Conservation (phyloP, 805 yeast species). For the Lipomyces yamanashiensis region DNA sequence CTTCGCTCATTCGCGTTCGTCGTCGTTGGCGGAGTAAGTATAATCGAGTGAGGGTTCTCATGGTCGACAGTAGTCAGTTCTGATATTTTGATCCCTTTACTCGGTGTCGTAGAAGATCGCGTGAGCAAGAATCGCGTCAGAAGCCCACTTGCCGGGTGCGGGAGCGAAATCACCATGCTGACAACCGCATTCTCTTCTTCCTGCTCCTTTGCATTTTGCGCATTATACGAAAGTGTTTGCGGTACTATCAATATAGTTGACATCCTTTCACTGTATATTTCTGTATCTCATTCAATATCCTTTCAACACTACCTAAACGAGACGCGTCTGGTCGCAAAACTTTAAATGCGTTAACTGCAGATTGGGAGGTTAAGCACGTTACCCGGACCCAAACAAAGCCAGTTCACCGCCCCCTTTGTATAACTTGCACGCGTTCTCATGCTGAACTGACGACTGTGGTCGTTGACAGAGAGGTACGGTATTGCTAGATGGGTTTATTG, state of each 20-base stretch:
- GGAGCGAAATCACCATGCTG: constrained; percentile 21
- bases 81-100: constrained; percentile 10
- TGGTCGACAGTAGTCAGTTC: constrained; percentile 9
- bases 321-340: not conserved
- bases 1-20: too few relatives aligned
- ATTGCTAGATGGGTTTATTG: not conserved
- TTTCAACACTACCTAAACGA: not conserved
- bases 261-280: constrained; percentile 8
- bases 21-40: constrained; percentile 1
- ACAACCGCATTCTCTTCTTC: not conserved
- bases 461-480: not conserved
- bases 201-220: not conserved
- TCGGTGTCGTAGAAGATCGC: not conserved
- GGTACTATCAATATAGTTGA: constrained; percentile 13
- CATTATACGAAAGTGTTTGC: too few relatives aligned
- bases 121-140: constrained; percentile 22
- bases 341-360: not conserved
- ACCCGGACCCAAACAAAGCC: not conserved
- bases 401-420: not conserved
- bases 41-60: constrained; percentile 18
- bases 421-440: not conserved
- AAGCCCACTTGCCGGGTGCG: constrained; percentile 29
- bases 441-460: not conserved
- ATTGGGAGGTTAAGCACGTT: not conserved
- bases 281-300: too few relatives aligned